Evolutionary conservation across 176 grass and related monocot species (phyloP).

Genomic region (Hordeum marinum): DNA sequence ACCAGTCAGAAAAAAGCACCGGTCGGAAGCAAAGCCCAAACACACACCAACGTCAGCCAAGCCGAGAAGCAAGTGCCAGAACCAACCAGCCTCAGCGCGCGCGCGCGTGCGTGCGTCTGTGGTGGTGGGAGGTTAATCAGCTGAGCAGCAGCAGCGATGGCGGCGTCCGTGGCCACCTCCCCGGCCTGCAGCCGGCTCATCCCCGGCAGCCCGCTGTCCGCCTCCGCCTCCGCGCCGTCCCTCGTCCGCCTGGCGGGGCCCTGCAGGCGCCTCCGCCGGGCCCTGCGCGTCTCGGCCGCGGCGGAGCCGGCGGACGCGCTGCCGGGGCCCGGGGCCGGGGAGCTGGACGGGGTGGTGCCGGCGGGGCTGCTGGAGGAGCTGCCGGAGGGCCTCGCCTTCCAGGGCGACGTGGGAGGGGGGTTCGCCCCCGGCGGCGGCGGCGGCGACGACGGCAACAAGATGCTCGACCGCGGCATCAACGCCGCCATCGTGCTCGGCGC

Average conservation of each 20-base stretch:
- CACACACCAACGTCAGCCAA: background rate
- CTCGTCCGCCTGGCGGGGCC: slow-evolving; percentile 14
- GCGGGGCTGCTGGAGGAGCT: slow-evolving; percentile 34
- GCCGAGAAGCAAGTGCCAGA: background rate
- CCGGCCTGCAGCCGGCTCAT: slow-evolving; percentile 12
- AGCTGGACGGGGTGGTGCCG: background rate
- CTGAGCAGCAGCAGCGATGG: slow-evolving; percentile 10
- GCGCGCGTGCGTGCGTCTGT: background rate
- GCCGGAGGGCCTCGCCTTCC: slow-evolving; percentile 39
- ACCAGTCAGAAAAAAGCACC: background rate
- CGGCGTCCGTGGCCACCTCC: slow-evolving; percentile 25
- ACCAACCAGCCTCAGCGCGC: background rate
- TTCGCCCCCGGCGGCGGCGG: slow-evolving; percentile 8
- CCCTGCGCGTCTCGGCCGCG: background rate
- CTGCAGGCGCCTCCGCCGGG: slow-evolving; percentile 6
- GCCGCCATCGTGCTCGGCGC: slow-evolving; percentile 83
- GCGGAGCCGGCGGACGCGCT: slow-evolving; percentile 30
- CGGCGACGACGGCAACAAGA: slow-evolving; percentile 23
- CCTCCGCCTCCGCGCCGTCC: background rate
- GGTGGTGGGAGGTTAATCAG: background rate
- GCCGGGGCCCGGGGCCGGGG: slow-evolving; percentile 1
- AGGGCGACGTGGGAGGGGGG: slow-evolving; percentile 32
- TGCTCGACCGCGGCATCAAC: slow-evolving; percentile 67
- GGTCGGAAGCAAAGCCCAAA: background rate
- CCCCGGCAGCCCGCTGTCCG: background rate